A percentile compares a stretch with the other conserved stretches of the same genome.
These are phyloP conservation scores for Gossypium schwendimanii DNA, from an alignment of 441 rosid genomes.

Conservation along the genomic window DNA sequence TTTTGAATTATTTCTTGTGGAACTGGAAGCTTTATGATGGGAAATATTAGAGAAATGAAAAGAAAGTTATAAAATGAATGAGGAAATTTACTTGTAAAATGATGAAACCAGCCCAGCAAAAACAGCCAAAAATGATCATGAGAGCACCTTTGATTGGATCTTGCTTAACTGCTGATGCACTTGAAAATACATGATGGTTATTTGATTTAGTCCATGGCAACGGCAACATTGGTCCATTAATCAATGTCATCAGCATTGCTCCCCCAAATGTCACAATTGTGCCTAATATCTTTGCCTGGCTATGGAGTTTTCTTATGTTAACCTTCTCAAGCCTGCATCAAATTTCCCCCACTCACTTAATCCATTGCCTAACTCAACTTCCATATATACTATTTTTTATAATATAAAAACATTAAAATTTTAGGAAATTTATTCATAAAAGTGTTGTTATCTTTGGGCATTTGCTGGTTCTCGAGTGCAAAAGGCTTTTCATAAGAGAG, in stretches of 20 bases:
- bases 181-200: constrained; percentile 10
- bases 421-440: no score
- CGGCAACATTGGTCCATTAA: constrained; percentile 1
- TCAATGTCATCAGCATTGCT: constrained; percentile 1
- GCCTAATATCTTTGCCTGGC: constrained; percentile 61
- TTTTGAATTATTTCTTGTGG: not conserved
- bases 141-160: constrained; percentile 31
- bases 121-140: constrained; percentile 29
- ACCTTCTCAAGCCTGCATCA: constrained; percentile 51
- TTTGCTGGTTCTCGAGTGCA: no score
- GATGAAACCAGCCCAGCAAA: constrained; percentile 36
- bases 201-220: not conserved
- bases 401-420: no score
- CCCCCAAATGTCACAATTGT: constrained; percentile 60
- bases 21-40: not conserved
- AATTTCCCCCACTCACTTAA: no score
- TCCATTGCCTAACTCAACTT: no score
- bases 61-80: not conserved
- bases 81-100: constrained; percentile 25
- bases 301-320: constrained; percentile 30
- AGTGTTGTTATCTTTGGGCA: no score
- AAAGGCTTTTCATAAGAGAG: no score
- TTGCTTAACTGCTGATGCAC: constrained; percentile 1
- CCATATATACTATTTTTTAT: no score
- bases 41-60: no score